phyloP scores from a whole-genome alignment of 306 rosid genomes.

The Quercus aquifolioides region DNA sequence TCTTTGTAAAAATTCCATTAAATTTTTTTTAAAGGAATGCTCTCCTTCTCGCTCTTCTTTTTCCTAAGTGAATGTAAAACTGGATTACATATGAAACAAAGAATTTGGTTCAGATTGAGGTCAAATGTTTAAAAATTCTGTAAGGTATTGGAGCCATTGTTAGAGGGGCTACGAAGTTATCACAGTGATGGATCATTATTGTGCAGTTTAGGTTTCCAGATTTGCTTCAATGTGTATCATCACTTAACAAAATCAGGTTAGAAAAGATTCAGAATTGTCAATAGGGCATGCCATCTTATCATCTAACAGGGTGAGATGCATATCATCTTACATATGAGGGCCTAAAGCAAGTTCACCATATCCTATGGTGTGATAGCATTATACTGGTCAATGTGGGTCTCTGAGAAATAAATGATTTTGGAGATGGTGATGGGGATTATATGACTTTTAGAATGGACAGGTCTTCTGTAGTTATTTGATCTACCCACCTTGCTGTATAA shows the following conservation, averaged over 20 bases:
- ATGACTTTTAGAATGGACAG: not conserved
- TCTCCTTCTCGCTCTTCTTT: not conserved
- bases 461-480: not conserved
- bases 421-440: not conserved
- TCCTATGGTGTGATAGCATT: not conserved
- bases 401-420: not conserved
- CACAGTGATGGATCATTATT: not conserved
- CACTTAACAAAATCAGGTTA: not conserved
- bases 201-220: not conserved
- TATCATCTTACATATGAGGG: not conserved
- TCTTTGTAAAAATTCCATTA: not conserved
- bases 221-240: not conserved
- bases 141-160: not conserved
- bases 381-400: not conserved
- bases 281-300: not conserved
- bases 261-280: not conserved
- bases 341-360: not conserved
- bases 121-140: not conserved
- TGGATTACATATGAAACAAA: not conserved
- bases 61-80: not conserved
- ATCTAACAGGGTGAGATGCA: not conserved
- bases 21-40: not conserved
- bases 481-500: not conserved
- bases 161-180: not conserved
- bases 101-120: not conserved